A percentile compares a stretch with the other conserved stretches of the same genome.
phyloP scores from a whole-genome alignment of 2,329 filamentous ascomycete species.

The Aspergillus melleus region DNA sequence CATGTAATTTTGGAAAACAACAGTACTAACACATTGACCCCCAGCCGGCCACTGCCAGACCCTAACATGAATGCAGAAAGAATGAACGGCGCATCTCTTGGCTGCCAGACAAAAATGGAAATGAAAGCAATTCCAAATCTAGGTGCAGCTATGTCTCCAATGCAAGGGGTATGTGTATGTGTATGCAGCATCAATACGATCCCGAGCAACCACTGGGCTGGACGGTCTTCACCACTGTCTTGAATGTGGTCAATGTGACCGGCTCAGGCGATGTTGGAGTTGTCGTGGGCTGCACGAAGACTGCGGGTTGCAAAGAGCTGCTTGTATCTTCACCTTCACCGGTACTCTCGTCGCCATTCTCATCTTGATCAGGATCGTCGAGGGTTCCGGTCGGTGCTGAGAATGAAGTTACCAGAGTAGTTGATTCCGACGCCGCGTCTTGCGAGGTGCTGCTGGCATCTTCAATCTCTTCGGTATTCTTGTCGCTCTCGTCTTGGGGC shows the following conservation, averaged over 20 bases:
- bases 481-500: too few relatives aligned
- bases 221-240: conserved; percentile 24
- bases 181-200: not conserved
- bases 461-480: too few relatives aligned
- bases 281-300: not conserved
- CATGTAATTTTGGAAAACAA: not conserved
- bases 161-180: conserved; percentile 8
- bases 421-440: not conserved
- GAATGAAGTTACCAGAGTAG: not conserved
- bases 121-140: not conserved
- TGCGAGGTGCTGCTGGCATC: not conserved
- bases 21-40: not conserved
- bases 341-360: too few relatives aligned
- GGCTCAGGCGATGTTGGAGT: not conserved
- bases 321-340: too few relatives aligned
- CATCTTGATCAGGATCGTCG: too few relatives aligned
- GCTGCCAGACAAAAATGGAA: not conserved
- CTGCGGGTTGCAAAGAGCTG: not conserved
- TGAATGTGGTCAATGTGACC: conserved; percentile 28
- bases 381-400: not conserved
- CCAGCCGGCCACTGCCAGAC: conserved; percentile 2
- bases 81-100: not conserved
- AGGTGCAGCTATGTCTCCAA: not conserved
- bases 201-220: conserved; percentile 10
- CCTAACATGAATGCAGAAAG: not conserved